Evolutionary conservation across 2,329 filamentous ascomycete species (phyloP), one percentile per base, ranked within the genome.

Genomic region (Fusarium irregulare): DNA sequence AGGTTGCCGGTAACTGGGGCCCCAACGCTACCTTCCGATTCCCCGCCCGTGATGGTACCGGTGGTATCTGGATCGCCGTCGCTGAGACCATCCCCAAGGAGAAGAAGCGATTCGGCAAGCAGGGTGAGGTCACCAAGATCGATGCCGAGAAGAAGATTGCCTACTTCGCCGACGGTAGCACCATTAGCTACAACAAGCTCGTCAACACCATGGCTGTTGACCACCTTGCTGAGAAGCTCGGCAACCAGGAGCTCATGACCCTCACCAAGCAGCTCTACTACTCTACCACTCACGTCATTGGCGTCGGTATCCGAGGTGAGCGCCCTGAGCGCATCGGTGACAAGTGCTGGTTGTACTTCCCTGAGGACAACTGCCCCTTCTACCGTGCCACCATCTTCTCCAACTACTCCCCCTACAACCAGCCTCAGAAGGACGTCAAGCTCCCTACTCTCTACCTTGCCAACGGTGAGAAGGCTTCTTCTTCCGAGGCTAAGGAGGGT

Each of bases 341-440:
- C 86, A 99, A 98, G 89, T 99, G 96, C 90, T 99, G 96, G 94
- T 87, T 99, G 73, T 99, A 99, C 89, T 99, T 98, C 90, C 96
- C 96, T 69, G 96, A 99, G 83, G 92, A 97, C 82, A 92, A 99
- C 88, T 98, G 94, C 87, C 94, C 94, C 80, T 99, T 99, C 88
- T 99, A 99, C 88, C 93, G 96, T 76, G 96, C 96, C 78, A 99
- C 96, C 79, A 98, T 99, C 85, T 99, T 99, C 89, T 98, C 95
- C 83, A 99, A 99, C 89, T 99, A 99, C 88, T 98, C 96, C 23
- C 96, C 95, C 56, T 91, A 97, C 89, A 99, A 99, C 87, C 96
- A 98, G 85, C 96, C 96, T 34, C 85, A 92, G 73, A 86, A 89
- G 64, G 90, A 91, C 61, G 91, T 87, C 79, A 96, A 97, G 87